Base-by-base conservation (phyloP, 1,284 basidiomycete species). In the Testicularia cyperi region DNA sequence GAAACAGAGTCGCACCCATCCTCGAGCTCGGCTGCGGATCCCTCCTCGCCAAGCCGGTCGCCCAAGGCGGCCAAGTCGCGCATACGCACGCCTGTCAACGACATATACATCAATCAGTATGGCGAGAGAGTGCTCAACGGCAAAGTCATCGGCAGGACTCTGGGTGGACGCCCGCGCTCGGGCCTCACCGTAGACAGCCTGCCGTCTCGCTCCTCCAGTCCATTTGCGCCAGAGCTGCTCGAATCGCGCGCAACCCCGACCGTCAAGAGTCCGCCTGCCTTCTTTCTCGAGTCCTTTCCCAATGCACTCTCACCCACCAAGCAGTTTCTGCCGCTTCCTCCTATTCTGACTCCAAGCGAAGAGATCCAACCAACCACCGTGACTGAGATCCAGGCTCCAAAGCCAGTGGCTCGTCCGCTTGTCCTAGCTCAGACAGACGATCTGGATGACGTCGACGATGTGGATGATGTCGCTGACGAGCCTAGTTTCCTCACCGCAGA, bases 261-360 rank as follows among this genome's bases (percentile, higher is more conserved):
- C 4, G 18, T 20, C 33, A 35, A 35, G 9, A 56, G 38, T 15
- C 46, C 62, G 5, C 62, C 62, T 3, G 51, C 57, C 18, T 65
- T 65, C 45, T 68, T 68, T 21, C 44, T 54, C 24, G 46, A 68
- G 18, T 66, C 63, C 1, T 68, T 66, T 24, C 65, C 65, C 14
- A 36, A 58, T 21, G 45, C 52, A 2, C 35, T 41, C 13, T 6
- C 32, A 3, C 19, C 23, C 29, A 5, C 19, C 19, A 12, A 24
- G 28, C 12, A 43, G n/a, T n/a, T n/a, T n/a, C 34, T 2, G 24
- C 33, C 6, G 18, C 25, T 5, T 5, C 37, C 1, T 27, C 34
- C 5, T 30, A 41, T 14, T 26, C 46, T 7, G 12, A 26, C 10
- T 30, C 24, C n/a, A 38, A 26, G 22, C 39, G 44, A 18, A 39